Conservation (phyloP, 139 green algal genomes). For the Zygnema cylindricum region DNA sequence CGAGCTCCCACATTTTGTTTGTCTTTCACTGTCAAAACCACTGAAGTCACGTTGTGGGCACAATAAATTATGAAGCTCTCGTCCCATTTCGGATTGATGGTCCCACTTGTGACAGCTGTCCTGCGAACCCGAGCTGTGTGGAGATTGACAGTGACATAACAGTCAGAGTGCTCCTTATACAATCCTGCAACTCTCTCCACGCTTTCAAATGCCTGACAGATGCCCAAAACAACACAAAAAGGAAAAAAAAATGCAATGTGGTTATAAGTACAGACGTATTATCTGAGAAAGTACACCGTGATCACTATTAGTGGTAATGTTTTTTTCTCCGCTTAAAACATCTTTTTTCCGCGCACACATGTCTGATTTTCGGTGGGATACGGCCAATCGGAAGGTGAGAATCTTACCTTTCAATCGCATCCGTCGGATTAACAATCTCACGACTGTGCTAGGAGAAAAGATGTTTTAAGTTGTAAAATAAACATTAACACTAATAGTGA, state of each 20-base stretch:
- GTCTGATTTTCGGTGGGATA: too few species aligned
- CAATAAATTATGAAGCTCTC: constrained; percentile 40
- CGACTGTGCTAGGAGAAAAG: too few species aligned
- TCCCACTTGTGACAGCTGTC: constrained; percentile 22
- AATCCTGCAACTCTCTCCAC: constrained; percentile 1
- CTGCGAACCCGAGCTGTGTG: constrained; percentile 12
- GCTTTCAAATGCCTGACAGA: not conserved
- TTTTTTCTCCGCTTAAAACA: not conserved
- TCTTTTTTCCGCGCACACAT: too few species aligned
- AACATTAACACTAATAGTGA: too few species aligned
- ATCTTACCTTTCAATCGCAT: too few species aligned
- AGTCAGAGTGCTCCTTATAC: constrained; percentile 5
- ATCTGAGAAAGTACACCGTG: not conserved
- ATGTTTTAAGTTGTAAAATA: too few species aligned
- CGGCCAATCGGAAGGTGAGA: too few species aligned
- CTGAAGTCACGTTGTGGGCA: constrained; percentile 29
- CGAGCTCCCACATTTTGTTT: constrained; percentile 39
- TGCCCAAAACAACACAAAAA: too few species aligned
- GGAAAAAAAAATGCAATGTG: too few species aligned
- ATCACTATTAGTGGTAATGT: not conserved
- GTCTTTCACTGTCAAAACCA: constrained; percentile 45
- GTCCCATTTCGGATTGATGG: constrained; percentile 33
- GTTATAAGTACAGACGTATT: not conserved
- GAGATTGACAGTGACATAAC: constrained; percentile 38
- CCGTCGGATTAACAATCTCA: not conserved